Base-by-base conservation (phyloP, 169 alveolate species). In the Plasmodium vinckei region DNA sequence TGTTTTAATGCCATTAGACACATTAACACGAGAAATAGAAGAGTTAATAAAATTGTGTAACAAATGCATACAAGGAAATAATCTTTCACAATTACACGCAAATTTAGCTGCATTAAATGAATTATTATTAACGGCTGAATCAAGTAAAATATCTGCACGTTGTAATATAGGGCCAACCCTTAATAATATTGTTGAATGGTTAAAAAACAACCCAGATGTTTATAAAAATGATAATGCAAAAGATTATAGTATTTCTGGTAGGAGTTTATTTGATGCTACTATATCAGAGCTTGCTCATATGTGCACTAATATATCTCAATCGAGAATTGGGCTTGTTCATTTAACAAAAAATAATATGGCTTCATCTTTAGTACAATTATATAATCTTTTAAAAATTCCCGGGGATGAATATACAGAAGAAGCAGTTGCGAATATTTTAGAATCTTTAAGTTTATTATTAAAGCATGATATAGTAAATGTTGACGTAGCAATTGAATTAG, bases 1-100 rank as follows among this genome's bases (percentile, higher is more conserved):
- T n/a, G 92, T 96, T 51, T 65, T 96, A 70, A 95, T 96, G 96
- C 98, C 98, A 2, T 94, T 96, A 33, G 98, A 94, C 57, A 96
- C 97, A 2, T 87, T 96, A 49, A 96, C 95, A 46, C 89, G 92
- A 17, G 98, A 94, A 73, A 89, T 96, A 53, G 87, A 92, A 25
- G 98, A 95, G 57, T 90, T 92, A 51, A 69, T 96, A 51, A 94
- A 93, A 33, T 96, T 94, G 68, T 82, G 95, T 87, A 92, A 89
- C 87, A 92, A 72, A 12, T 91, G 94, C n/a, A 87, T 92, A 91
- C 79, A 57, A 1, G 70, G 46, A 51, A 94, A 94, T 23, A 94
- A 94, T 72, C 39, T 89, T 44, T 46, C 73, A 44, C 82, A 79
- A 23, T 87, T 94, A 10, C 95, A 94, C 64, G 89, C 88, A 19